Conservation (phyloP, 1,284 basidiomycete genomes). For the Mrakiaceae sp. region DNA sequence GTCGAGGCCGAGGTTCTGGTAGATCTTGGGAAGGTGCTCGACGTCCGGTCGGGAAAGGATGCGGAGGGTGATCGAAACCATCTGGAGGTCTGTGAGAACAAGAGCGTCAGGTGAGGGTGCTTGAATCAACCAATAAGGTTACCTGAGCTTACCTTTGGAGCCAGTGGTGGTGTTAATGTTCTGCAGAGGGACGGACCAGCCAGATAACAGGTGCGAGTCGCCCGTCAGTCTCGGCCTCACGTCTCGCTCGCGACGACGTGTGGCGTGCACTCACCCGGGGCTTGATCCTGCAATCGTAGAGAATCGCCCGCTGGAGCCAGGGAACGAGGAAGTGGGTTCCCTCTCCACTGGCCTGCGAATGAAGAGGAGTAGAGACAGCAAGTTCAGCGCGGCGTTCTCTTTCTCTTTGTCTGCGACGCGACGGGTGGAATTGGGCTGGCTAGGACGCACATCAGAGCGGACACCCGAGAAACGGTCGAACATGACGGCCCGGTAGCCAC, state of each 20-base stretch:
- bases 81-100: slow-evolving; percentile 58
- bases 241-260: no score
- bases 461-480: slow-evolving; percentile 97
- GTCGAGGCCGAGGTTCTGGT: slow-evolving; percentile 86
- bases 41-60: slow-evolving; percentile 91
- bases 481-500: slow-evolving; percentile 91
- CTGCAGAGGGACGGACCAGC: slow-evolving; percentile 34
- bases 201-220: no score
- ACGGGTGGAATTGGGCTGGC: neutral
- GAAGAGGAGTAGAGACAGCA: neutral
- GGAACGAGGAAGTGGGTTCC: slow-evolving; percentile 97
- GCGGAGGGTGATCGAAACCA: slow-evolving; percentile 92
- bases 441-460: slow-evolving; percentile 49
- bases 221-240: no score
- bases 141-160: slow-evolving; percentile 50
- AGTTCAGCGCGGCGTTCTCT: neutral
- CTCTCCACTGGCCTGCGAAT: slow-evolving; percentile 61
- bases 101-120: slow-evolving; percentile 34
- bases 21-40: slow-evolving; percentile 79
- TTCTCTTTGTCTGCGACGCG: neutral
- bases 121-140: neutral
- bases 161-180: slow-evolving; percentile 96
- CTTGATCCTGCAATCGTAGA: slow-evolving; percentile 97
- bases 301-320: slow-evolving; percentile 87
- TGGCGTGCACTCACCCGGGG: slow-evolving; percentile 52